Base-by-base conservation (phyloP, 2,329 filamentous ascomycete genomes). In the Alternaria infectoria region DNA sequence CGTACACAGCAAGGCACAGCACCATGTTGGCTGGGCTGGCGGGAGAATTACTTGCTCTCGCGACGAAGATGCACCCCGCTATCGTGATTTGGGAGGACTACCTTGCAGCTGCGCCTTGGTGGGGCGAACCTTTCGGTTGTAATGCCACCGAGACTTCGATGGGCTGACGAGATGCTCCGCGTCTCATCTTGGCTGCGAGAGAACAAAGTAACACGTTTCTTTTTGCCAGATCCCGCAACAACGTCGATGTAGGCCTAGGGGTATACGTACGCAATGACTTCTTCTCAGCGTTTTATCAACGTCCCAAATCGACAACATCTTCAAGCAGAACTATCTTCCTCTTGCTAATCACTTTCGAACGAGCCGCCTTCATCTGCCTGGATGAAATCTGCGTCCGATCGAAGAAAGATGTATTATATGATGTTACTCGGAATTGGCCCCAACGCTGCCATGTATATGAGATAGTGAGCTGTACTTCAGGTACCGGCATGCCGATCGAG, bases 11-110 rank as follows among this genome's bases (percentile, higher is more conserved):
- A 61, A 61, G 61, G 56, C 57, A 44, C 61, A 62, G 66, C 54
- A 69, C 66, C 61, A 15, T 73, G 64, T 62, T 69, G 65, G 62
- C 51, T 60, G 40, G 62, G 47, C 43, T 67, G 69, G 66, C 61
- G 70, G 71, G 67, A 73, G 62, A 72, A 73, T 71, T 70, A 67
- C 65, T 60, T 63, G 58, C 64, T 67, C 54, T 71, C 60, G 64
- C 65, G 70, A 67, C 61, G 54, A 57, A 47, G 36, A 62, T 50
- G 65, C 65, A 65, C 70, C 71, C 71, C 69, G 62, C 70, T 70
- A 62, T 66, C 66, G 61, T 69, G 60, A 67, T 67, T 66, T 54
- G 54, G 47, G 49, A 36, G 19, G 32, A 28, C 49, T 52, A 52
- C 46, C 25, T n/a, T 23, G 50, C 43, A 1, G 17, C 36, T 54